Evolutionary conservation across 257 asterid species (phyloP).

Genomic region (Nicotiana noctiflora): DNA sequence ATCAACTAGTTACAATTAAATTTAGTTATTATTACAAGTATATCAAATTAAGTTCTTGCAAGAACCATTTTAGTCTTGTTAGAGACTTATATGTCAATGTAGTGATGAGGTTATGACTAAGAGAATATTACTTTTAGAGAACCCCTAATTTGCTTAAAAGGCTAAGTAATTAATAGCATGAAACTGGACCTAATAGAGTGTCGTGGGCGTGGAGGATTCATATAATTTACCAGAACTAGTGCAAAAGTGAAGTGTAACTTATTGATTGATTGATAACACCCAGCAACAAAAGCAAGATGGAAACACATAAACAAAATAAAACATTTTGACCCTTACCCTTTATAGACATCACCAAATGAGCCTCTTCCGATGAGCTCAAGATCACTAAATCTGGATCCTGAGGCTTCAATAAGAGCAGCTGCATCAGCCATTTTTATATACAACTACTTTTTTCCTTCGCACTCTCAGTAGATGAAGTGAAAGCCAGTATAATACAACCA

Average conservation of each 20-base stretch:
- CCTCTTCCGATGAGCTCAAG: conserved; percentile 97
- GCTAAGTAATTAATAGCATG: background rate
- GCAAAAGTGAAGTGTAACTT: background rate
- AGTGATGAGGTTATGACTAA: background rate
- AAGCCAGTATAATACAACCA: conserved; percentile 4
- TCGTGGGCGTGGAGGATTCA: background rate
- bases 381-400: conserved; percentile 77
- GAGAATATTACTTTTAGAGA: background rate
- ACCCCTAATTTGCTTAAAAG: background rate
- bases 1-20: background rate
- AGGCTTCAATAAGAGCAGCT: conserved; percentile 69
- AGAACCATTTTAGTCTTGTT: background rate
- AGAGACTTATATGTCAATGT: background rate
- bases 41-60: background rate
- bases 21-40: background rate
- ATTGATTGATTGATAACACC: background rate
- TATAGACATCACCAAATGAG: conserved; percentile 94
- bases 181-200: background rate
- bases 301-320: background rate
- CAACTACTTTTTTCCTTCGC: background rate
- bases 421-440: conserved; percentile 56
- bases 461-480: conserved; percentile 11
- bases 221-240: background rate
- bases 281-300: background rate
- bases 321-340: conserved; percentile 51